Evolutionary conservation across 1,139 yeast genomes (phyloP).

Genomic region (Suhomyces terraborum): DNA sequence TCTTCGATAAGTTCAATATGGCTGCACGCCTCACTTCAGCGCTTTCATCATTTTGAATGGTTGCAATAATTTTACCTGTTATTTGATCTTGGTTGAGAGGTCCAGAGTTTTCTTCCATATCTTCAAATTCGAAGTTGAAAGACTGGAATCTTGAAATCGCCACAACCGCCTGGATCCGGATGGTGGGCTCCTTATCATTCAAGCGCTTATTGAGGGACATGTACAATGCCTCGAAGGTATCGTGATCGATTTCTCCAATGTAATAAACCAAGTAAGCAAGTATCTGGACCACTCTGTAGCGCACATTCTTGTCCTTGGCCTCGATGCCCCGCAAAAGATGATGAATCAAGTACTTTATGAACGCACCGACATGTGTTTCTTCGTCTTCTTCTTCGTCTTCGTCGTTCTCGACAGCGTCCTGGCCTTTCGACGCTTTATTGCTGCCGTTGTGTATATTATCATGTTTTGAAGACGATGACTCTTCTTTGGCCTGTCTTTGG

Average conservation of each 20-base stretch:
- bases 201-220: conserved; percentile 64
- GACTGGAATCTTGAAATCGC: conserved; percentile 81
- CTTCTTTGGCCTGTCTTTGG: conserved; percentile 9
- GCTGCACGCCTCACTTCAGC: conserved; percentile 92
- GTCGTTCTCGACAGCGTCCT: conserved; percentile 19
- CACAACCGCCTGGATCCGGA: conserved; percentile 80
- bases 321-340: conserved; percentile 76
- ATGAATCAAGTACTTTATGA: conserved; percentile 62
- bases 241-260: conserved; percentile 76
- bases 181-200: conserved; percentile 75
- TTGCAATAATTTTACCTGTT: conserved; percentile 52
- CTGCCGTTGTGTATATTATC: neutral
- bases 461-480: conserved; percentile 16
- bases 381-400: conserved; percentile 20
- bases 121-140: conserved; percentile 42
- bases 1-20: conserved; percentile 64
- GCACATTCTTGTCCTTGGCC: conserved; percentile 72
- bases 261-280: conserved; percentile 72
- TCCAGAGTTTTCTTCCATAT: conserved; percentile 30
- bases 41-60: conserved; percentile 75
- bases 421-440: conserved; percentile 31
- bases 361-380: conserved; percentile 48
- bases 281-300: conserved; percentile 80
- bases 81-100: conserved; percentile 29
- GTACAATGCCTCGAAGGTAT: conserved; percentile 63